Percentiles rank a stretch among this genome's conserved stretches.
These are phyloP conservation scores for Globisporangium heterothallicum DNA, from an alignment of 352 stramenopile genomes.

Conservation along the genomic window DNA sequence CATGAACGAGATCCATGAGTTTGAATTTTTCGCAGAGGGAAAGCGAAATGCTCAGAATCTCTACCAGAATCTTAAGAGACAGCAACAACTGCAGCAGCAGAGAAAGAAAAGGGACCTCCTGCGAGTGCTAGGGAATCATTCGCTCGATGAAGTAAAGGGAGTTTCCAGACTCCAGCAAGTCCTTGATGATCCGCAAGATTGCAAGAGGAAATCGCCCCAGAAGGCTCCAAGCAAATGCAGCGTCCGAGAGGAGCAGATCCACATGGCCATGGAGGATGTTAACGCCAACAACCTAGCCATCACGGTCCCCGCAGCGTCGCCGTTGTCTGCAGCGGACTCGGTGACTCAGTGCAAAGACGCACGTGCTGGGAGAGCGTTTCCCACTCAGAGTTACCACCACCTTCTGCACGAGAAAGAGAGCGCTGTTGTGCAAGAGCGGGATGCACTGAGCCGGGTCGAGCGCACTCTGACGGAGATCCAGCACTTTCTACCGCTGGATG, in stretches of 20 bases:
- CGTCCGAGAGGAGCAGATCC: conserved; percentile 20
- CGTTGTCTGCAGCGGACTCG: background rate
- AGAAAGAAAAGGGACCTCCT: background rate
- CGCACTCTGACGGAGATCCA: conserved; percentile 45
- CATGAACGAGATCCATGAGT: conserved; percentile 29
- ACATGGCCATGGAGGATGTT: conserved; percentile 31
- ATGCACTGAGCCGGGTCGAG: conserved; percentile 30
- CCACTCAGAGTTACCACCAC: conserved; percentile 4
- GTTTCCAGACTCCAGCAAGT: too few species aligned
- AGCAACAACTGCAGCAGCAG: conserved; percentile 6
- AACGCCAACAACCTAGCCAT: conserved; percentile 1
- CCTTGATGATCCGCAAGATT: background rate
- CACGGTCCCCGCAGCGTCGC: background rate
- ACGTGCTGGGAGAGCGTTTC: background rate
- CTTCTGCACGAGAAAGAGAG: conserved; percentile 8
- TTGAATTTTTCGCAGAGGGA: conserved; percentile 32
- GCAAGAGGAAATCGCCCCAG: background rate
- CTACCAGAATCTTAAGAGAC: conserved; percentile 26
- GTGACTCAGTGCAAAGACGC: conserved; percentile 6
- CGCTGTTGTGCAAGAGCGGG: conserved; percentile 13
- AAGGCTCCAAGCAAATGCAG: conserved; percentile 1
- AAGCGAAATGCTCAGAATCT: conserved; percentile 20
- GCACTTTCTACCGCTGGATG: conserved; percentile 54
- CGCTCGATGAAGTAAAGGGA: too few species aligned
- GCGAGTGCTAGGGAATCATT: background rate